Base-by-base conservation (phyloP, 257 asterid species). In the Solanum ossicruentum region DNA sequence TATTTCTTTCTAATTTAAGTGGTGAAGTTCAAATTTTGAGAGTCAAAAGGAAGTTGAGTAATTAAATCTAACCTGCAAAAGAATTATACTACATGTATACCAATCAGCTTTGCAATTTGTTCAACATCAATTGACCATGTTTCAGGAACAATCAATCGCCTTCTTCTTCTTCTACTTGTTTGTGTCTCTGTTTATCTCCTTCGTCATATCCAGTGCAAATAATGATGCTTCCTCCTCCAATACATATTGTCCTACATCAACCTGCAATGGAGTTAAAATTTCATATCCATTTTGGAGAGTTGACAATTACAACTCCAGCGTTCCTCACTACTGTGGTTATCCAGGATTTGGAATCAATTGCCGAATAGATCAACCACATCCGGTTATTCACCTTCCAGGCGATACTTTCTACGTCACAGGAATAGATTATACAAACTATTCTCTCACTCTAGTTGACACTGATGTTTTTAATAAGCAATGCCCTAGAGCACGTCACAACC, bases 261-360 rank as follows among this genome's bases (percentile, higher is more conserved):
- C 5, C 1, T 86, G 90, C 56, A 85, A 84, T n/a, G 70, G 55
- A 0, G 12, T 65, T 5, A 66, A 84, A 15, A 60, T 86, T 61
- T 65, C 36, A 3, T 88, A 88, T 58, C 90, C 90, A 2, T 88
- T 88, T 36, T 88, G 87, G 85, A n/a, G 61, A 2, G 15, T 16
- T 15, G 69, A 57, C 12, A 41, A 7, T n/a, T 12, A 67, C 72
- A n/a, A 1, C 4, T 5, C 86, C 5, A 43, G 17, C 52, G 6
- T 26, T 72, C 70, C 67, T 36, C 82, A 80, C 36, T 39, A 55
- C 20, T 88, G 91, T 83, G 91, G 91, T 6, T 88, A 88, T 54
- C 41, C 82, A 2, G 86, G 89, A 16, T 84, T 86, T 13, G 89
- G 90, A 55, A 67, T 88, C 2, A 10, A 15, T 16, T 88, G 89